These are phyloP conservation scores for Helicostylum pulchrum DNA, from an alignment of 192 early-diverging fungal genomes.

Conservation along the genomic window DNA sequence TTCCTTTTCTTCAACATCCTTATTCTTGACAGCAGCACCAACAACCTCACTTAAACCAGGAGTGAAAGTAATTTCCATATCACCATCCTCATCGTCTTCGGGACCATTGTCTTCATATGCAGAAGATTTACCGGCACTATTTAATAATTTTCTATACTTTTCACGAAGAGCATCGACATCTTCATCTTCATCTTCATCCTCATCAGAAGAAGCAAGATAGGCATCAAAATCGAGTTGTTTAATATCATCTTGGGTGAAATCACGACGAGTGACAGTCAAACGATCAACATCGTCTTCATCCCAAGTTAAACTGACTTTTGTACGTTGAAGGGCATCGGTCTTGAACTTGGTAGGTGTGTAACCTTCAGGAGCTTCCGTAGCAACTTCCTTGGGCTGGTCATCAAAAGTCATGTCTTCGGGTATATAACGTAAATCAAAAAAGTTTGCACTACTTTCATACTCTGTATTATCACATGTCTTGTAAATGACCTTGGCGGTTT, in stretches of 20 bases:
- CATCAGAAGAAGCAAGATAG: constrained; percentile 75
- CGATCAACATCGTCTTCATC: constrained; percentile 91
- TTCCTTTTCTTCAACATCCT: constrained; percentile 43
- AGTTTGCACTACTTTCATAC: constrained; percentile 86
- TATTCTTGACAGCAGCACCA: constrained; percentile 45
- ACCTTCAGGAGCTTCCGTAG: constrained; percentile 58
- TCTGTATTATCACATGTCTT: constrained; percentile 87
- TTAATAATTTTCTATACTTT: constrained; percentile 51
- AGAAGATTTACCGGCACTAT: constrained; percentile 25
- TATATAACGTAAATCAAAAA: constrained; percentile 92
- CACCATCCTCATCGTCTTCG: constrained; percentile 25
- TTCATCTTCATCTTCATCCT: constrained; percentile 61
- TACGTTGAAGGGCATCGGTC: constrained; percentile 84
- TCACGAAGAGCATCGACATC: constrained; percentile 44
- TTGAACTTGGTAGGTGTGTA: constrained; percentile 69
- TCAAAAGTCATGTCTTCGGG: constrained; percentile 89
- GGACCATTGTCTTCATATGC: constrained; percentile 35
- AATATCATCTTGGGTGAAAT: constrained; percentile 85
- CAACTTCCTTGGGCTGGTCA: constrained; percentile 62
- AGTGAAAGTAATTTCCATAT: constrained; percentile 90
- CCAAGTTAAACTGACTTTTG: constrained; percentile 93
- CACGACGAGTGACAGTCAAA: constrained; percentile 70
- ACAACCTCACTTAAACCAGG: constrained; percentile 82
- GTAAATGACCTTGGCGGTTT: constrained; percentile 79
- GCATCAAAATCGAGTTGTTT: constrained; percentile 89